These are phyloP conservation scores for Penicillium psychrofluorescens DNA, from an alignment of 495 filamentous ascomycete species.

Conservation along the genomic window DNA sequence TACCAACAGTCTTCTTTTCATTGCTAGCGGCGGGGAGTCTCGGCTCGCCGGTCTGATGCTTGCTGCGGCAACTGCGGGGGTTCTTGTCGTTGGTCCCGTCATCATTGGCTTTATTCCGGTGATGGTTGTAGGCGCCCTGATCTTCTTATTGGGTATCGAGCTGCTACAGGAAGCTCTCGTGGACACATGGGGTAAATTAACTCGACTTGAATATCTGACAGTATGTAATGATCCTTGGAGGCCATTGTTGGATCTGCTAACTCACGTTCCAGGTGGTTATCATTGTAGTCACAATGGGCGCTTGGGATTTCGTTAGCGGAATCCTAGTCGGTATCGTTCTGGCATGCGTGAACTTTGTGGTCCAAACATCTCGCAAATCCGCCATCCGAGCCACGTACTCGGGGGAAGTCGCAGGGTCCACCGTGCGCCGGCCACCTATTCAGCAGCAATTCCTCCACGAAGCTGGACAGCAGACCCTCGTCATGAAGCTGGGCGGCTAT, in stretches of 20 bases:
- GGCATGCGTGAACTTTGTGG: slow-evolving; percentile 82
- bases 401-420: slow-evolving; percentile 80
- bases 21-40: slow-evolving; percentile 79
- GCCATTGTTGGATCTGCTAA: neutral
- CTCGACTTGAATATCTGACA: slow-evolving; percentile 80
- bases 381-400: slow-evolving; percentile 82
- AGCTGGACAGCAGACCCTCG: slow-evolving; percentile 77
- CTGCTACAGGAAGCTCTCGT: slow-evolving; percentile 80
- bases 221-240: slow-evolving; percentile 32
- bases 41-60: slow-evolving; percentile 82
- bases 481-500: slow-evolving; percentile 86
- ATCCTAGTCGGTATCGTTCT: slow-evolving; percentile 88
- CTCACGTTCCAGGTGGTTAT: slow-evolving; percentile 57
- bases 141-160: slow-evolving; percentile 90
- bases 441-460: slow-evolving; percentile 81
- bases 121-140: slow-evolving; percentile 91
- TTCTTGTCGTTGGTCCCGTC: slow-evolving; percentile 76
- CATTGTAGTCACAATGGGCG: slow-evolving; percentile 95
- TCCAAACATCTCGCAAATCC: slow-evolving; percentile 82
- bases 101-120: slow-evolving; percentile 92
- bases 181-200: slow-evolving; percentile 79
- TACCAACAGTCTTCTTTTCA: slow-evolving; percentile 92
- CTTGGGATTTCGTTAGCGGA: slow-evolving; percentile 90
- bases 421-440: slow-evolving; percentile 80
- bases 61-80: slow-evolving; percentile 67